Conservation (phyloP, 2,329 filamentous ascomycete species). For the Setomelanomma holmii region DNA sequence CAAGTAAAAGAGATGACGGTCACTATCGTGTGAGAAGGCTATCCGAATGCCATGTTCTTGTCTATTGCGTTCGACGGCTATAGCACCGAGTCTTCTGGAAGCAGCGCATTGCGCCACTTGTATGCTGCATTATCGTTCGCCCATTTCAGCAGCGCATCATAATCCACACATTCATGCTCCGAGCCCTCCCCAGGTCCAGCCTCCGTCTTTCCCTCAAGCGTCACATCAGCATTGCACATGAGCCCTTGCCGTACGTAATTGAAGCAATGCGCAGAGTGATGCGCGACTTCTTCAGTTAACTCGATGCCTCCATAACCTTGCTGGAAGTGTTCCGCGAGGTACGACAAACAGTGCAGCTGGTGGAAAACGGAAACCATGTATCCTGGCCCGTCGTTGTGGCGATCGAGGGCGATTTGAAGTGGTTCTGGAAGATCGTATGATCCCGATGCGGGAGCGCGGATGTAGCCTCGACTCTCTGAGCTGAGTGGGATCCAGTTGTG, state of each 20-base stretch:
- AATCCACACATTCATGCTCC: slow-evolving; percentile 34
- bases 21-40: slow-evolving; percentile 12
- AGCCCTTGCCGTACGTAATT: slow-evolving; percentile 30
- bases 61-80: neutral
- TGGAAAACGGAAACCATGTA: slow-evolving; percentile 37
- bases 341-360: slow-evolving; percentile 35
- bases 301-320: slow-evolving; percentile 25
- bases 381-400: slow-evolving; percentile 23
- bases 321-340: slow-evolving; percentile 29
- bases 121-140: slow-evolving; percentile 21
- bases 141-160: slow-evolving; percentile 29
- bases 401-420: slow-evolving; percentile 24
- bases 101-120: slow-evolving; percentile 25
- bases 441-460: slow-evolving; percentile 7
- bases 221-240: slow-evolving; percentile 31
- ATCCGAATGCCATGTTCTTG: no score
- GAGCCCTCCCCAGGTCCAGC: slow-evolving; percentile 26
- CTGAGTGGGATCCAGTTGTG: slow-evolving; percentile 33
- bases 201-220: slow-evolving; percentile 29
- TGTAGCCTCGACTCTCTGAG: slow-evolving; percentile 27
- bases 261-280: slow-evolving; percentile 34
- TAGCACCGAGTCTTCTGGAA: slow-evolving; percentile 13
- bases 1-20: slow-evolving; percentile 13
- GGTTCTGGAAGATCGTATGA: slow-evolving; percentile 27
- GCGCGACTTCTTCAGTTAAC: slow-evolving; percentile 22